Evolutionary conservation across 805 yeast genomes (phyloP).

Genomic region (Ogataea corticis): DNA sequence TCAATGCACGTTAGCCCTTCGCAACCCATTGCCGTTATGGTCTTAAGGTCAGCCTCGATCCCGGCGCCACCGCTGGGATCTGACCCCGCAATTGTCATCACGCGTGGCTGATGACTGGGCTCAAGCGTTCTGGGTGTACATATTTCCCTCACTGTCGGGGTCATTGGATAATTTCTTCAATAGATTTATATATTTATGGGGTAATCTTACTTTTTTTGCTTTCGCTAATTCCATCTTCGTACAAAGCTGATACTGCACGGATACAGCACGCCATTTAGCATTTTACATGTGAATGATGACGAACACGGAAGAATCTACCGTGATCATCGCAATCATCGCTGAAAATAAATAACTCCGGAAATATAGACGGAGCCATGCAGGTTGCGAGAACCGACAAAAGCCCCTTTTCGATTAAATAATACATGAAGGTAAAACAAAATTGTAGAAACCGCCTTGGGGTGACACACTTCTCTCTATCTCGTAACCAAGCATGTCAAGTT

Average conservation of each 20-base stretch:
- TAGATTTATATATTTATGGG: neutral
- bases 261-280: neutral
- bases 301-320: too few species aligned
- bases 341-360: constrained; percentile 3
- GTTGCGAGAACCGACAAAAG: neutral
- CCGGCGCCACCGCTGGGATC: constrained; percentile 93
- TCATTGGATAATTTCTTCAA: neutral
- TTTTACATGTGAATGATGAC: too few species aligned
- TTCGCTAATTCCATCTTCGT: too few species aligned
- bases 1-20: constrained; percentile 77
- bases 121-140: neutral
- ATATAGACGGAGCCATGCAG: constrained; percentile 5
- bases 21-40: constrained; percentile 72
- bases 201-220: neutral
- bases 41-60: constrained; percentile 83
- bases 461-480: constrained; percentile 5
- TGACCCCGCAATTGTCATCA: constrained; percentile 65
- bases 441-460: constrained; percentile 6
- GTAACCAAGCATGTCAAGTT: constrained; percentile 7
- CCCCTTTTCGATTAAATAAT: constrained; percentile 8
- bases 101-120: constrained; percentile 31
- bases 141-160: neutral
- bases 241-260: neutral
- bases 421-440: constrained; percentile 8
- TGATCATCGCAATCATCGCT: too few species aligned